Conservation (phyloP, 2,329 filamentous ascomycete species). For the Scedosporium apiospermum region DNA sequence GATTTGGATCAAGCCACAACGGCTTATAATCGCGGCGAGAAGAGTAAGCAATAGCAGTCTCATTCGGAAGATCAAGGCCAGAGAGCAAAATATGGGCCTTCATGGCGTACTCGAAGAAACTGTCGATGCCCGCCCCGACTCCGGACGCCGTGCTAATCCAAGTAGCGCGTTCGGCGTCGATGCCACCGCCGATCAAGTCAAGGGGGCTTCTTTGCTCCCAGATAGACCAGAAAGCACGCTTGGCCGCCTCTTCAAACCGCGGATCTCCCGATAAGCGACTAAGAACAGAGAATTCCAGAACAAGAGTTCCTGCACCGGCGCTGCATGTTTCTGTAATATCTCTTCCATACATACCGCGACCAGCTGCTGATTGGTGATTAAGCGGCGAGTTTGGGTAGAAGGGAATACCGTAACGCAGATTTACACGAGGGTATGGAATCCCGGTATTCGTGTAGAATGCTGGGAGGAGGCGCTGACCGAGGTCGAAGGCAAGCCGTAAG, state of each 20-base stretch:
- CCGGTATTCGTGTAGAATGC: constrained; percentile 89
- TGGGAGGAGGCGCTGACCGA: constrained; percentile 74
- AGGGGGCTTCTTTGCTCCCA: constrained; percentile 81
- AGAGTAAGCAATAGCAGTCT: constrained; percentile 23
- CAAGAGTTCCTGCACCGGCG: constrained; percentile 89
- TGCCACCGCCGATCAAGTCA: constrained; percentile 80
- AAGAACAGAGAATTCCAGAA: constrained; percentile 85
- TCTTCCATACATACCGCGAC: constrained; percentile 1
- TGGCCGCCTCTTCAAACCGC: constrained; percentile 82
- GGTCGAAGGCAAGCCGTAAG: constrained; percentile 76
- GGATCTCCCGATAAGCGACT: constrained; percentile 79
- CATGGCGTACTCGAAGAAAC: constrained; percentile 96
- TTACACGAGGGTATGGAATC: constrained; percentile 89
- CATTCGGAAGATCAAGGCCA: constrained; percentile 53
- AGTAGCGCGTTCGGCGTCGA: constrained; percentile 81
- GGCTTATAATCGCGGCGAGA: constrained; percentile 11
- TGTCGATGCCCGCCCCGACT: constrained; percentile 93
- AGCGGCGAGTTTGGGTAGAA: constrained; percentile 85
- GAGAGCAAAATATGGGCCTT: constrained; percentile 90
- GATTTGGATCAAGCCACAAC: constrained; percentile 54
- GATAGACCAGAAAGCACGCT: constrained; percentile 94
- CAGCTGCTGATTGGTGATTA: constrained; percentile 33
- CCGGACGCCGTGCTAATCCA: constrained; percentile 89
- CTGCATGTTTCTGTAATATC: constrained; percentile 96
- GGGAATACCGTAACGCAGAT: constrained; percentile 80